These are phyloP conservation scores for Xylaria sp. DNA, from an alignment of 2,329 filamentous ascomycete species.

Conservation along the genomic window DNA sequence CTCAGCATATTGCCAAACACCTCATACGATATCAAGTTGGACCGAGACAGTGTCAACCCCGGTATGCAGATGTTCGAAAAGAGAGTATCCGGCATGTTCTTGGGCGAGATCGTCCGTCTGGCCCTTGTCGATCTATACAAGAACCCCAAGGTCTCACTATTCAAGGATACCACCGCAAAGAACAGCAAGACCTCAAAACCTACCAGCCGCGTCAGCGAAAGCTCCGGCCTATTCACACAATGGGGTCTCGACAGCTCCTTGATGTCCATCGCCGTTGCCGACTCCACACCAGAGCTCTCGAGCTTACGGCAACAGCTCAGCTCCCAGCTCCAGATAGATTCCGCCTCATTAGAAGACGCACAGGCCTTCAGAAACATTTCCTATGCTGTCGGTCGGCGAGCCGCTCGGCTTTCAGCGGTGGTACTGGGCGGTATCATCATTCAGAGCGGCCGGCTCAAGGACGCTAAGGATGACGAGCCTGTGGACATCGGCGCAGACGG, in stretches of 20 bases:
- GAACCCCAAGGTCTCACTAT: constrained; percentile 61
- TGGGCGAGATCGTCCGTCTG: constrained; percentile 86
- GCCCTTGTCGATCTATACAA: constrained; percentile 68
- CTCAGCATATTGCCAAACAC: constrained; percentile 84
- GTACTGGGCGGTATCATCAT: constrained; percentile 81
- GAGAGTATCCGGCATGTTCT: constrained; percentile 95
- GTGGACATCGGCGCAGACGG: constrained; percentile 92
- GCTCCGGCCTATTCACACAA: constrained; percentile 65
- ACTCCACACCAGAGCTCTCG: constrained; percentile 65
- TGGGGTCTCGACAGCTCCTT: constrained; percentile 93
- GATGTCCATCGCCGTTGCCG: constrained; percentile 79
- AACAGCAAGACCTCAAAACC: constrained; percentile 61
- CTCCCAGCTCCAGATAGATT: constrained; percentile 68
- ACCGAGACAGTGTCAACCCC: constrained; percentile 78
- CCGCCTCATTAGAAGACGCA: constrained; percentile 75
- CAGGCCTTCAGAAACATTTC: constrained; percentile 80
- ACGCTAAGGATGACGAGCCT: constrained; percentile 63
- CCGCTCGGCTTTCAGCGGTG: constrained; percentile 80
- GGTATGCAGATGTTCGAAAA: constrained; percentile 99
- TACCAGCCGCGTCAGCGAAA: constrained; percentile 61
- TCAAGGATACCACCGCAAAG: constrained; percentile 67
- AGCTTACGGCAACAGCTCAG: constrained; percentile 74
- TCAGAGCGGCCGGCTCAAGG: constrained; percentile 65
- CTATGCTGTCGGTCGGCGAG: constrained; percentile 78
- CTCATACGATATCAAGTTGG: constrained; percentile 72